phyloP scores from a whole-genome alignment of 2,329 filamentous ascomycete genomes.

The Verticillium dahliae region DNA sequence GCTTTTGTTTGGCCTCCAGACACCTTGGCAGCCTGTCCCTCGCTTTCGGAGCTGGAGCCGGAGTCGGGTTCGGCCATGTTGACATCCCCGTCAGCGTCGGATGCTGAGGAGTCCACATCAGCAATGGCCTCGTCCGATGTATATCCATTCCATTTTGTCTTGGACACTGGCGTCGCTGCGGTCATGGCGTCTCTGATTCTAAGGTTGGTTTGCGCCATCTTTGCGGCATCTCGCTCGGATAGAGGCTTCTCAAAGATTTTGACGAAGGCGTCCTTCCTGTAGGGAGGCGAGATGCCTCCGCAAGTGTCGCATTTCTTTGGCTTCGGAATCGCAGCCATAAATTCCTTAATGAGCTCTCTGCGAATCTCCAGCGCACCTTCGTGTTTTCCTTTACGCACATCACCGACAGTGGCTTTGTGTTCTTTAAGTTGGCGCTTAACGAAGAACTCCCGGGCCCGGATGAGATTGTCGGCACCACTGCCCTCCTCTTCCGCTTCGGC shows the following conservation, averaged over 20 bases:
- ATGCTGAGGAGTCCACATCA: conserved; percentile 50
- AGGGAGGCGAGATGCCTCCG: conserved; percentile 68
- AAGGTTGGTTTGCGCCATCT: conserved; percentile 66
- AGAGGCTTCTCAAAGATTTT: conserved; percentile 90
- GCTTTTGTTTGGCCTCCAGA: not conserved
- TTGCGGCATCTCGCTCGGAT: conserved; percentile 64
- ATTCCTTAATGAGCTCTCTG: conserved; percentile 70
- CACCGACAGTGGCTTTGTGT: conserved; percentile 42
- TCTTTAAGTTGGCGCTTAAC: conserved; percentile 65
- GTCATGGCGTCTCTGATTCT: conserved; percentile 62
- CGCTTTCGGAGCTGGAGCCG: conserved; percentile 14
- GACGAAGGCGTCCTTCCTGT: conserved; percentile 82
- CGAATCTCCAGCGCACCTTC: conserved; percentile 76
- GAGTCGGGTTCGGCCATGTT: conserved; percentile 31
- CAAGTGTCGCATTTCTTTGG: conserved; percentile 63
- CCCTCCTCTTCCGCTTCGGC: conserved; percentile 62
- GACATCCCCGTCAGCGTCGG: conserved; percentile 33
- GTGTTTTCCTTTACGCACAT: conserved; percentile 62
- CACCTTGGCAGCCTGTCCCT: conserved; percentile 39
- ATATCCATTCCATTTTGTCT: conserved; percentile 26
- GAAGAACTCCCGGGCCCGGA: conserved; percentile 54
- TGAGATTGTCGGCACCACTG: conserved; percentile 44
- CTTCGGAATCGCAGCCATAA: conserved; percentile 66
- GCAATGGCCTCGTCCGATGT: conserved; percentile 64
- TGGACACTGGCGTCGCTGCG: conserved; percentile 19